These are phyloP conservation scores for Ziziphus jujuba DNA, from an alignment of 306 rosid genomes.

Conservation along the genomic window DNA sequence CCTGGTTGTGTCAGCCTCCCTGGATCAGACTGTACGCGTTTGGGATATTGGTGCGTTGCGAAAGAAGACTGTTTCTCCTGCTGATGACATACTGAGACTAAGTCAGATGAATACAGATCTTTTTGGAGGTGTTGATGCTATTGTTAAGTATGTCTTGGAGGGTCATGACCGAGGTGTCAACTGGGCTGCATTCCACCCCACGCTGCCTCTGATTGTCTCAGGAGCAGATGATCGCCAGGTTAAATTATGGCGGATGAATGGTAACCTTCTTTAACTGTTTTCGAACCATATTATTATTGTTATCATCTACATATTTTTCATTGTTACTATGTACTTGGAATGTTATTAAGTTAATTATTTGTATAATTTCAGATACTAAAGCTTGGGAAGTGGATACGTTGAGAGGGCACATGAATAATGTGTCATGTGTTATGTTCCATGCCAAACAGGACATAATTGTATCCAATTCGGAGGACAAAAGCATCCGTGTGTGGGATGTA, in stretches of 20 bases:
- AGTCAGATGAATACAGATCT: slow-evolving; percentile 90
- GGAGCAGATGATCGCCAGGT: slow-evolving; percentile 95
- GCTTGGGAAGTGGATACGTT: slow-evolving; percentile 95
- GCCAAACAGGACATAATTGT: slow-evolving; percentile 85
- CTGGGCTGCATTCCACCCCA: slow-evolving; percentile 93
- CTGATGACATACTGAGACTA: slow-evolving; percentile 76
- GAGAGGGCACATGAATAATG: slow-evolving; percentile 92
- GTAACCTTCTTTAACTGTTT: slow-evolving; percentile 26
- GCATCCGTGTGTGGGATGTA: slow-evolving; percentile 91
- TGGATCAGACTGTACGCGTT: slow-evolving; percentile 91
- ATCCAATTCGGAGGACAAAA: slow-evolving; percentile 88
- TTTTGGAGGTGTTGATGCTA: slow-evolving; percentile 84
- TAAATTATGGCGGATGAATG: slow-evolving; percentile 92
- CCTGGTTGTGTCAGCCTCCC: slow-evolving; percentile 83
- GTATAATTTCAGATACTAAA: slow-evolving; percentile 67
- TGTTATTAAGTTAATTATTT: background rate
- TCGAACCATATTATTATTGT: background rate
- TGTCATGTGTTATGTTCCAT: slow-evolving; percentile 85
- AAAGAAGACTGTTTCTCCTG: slow-evolving; percentile 76
- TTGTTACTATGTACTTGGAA: background rate
- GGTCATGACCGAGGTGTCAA: slow-evolving; percentile 97
- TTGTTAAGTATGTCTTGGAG: slow-evolving; percentile 85
- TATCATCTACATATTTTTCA: background rate
- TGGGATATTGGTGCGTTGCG: slow-evolving; percentile 92
- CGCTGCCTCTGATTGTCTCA: slow-evolving; percentile 82